Evolutionary conservation across 2,329 filamentous ascomycete species (phyloP).

Genomic region (Fusarium robinianum): DNA sequence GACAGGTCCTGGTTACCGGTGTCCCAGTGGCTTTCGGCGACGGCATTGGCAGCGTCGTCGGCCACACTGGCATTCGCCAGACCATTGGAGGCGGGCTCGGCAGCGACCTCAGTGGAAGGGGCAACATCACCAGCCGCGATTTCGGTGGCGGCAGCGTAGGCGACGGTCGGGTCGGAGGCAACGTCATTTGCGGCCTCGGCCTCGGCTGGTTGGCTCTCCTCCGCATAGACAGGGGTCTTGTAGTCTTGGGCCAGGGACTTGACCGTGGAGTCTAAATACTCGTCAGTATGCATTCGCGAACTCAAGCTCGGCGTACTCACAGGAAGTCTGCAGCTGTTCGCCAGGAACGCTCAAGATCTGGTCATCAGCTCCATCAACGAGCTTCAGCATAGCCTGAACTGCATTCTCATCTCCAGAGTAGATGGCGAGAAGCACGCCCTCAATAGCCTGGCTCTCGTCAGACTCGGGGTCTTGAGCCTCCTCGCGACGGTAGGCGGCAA

Average conservation of each 20-base stretch:
- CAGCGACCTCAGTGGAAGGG: conserved; percentile 46
- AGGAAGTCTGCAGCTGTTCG: conserved; percentile 69
- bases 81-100: conserved; percentile 46
- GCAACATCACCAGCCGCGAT: conserved; percentile 55
- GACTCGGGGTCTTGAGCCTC: conserved; percentile 67
- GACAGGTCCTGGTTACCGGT: conserved; percentile 48
- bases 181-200: conserved; percentile 41
- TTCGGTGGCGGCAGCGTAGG: conserved; percentile 70
- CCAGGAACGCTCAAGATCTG: conserved; percentile 67
- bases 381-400: conserved; percentile 74
- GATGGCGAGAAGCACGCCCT: conserved; percentile 77
- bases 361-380: conserved; percentile 74
- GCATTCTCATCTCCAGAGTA: conserved; percentile 78
- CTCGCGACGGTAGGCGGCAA: conserved; percentile 75
- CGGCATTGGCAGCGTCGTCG: conserved; percentile 61
- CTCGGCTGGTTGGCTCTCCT: conserved; percentile 39
- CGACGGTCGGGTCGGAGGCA: conserved; percentile 67
- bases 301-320: conserved; percentile 57
- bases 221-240: conserved; percentile 47
- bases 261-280: conserved; percentile 42
- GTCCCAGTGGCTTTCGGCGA: conserved; percentile 71
- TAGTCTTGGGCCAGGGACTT: conserved; percentile 58
- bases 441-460: conserved; percentile 79
- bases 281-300: conserved; percentile 25
- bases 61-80: conserved; percentile 56